Base-by-base conservation (phyloP, 1,139 yeast species). In the Geotrichum aggregatum region DNA sequence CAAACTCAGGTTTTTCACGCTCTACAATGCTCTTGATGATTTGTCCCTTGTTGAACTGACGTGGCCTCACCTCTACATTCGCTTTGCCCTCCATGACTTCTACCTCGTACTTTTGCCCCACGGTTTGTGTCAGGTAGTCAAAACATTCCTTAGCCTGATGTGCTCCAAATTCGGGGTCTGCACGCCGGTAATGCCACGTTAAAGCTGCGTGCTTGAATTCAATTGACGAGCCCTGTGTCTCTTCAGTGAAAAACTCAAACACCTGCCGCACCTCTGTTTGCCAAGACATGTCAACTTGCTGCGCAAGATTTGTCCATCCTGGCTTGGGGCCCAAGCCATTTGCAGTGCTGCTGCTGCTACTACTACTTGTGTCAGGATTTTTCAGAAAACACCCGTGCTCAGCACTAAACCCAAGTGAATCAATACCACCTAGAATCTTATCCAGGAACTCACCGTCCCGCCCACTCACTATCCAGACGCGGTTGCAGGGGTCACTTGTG, bases 11-110 rank as follows among this genome's bases (percentile, higher is more conserved):
- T 19, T 26, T 16, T 14, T 36, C 38, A 2, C 26, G 38, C 13
- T 39, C 43, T 44, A 88, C 86, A 54, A 92, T 75, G 56, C 89
- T 73, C 66, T 80, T 85, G 44, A 87, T 98, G 63, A 94, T 94
- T 69, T 91, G 98, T 53, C 99, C 99, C 69, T 94, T 94, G 72
- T 92, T 94, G 55, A 92, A 88, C 66, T 88, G 86, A 55, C 81
- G 80, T 10, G 99, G 99, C 59, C 98, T 78, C 18, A 94, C 98
- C 70, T 94, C 99, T 50, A 94, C 79, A 65, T 94, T 94, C 44
- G 98, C 98, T 71, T 94, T 94, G 47, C 96, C 95, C 28, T 86
- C 77, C 97, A 94, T 91, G 14, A 94, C 94, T 66, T 92, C 98
- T 47, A 92, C 87, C 55, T 88, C 96, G 63, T 81, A 87, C 42